These are phyloP conservation scores for Pseudofabraea citricarpa DNA, from an alignment of 2,329 filamentous ascomycete species.

Conservation along the genomic window DNA sequence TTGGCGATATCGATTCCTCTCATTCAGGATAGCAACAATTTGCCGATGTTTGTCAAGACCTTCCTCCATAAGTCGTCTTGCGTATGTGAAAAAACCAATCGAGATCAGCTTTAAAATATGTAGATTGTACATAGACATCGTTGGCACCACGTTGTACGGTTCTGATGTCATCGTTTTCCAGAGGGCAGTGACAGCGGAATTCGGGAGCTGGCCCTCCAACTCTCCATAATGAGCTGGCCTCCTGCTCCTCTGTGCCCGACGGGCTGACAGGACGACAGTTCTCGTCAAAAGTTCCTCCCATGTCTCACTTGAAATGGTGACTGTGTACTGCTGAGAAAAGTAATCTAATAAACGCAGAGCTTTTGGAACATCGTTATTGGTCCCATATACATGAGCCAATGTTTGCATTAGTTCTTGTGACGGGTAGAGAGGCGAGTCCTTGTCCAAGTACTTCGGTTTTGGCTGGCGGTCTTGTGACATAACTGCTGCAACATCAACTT, in stretches of 20 bases:
- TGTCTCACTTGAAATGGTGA: conserved; percentile 50
- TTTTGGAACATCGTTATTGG: conserved; percentile 55
- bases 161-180: conserved; percentile 23
- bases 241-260: neutral
- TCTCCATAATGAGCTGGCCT: neutral
- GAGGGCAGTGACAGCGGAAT: conserved; percentile 15
- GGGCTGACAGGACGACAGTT: conserved; percentile 51
- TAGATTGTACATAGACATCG: conserved; percentile 20
- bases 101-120: conserved; percentile 15
- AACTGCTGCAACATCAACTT: conserved; percentile 31
- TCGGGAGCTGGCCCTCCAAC: conserved; percentile 13
- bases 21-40: no score
- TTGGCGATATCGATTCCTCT: no score
- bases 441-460: conserved; percentile 33
- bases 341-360: conserved; percentile 58
- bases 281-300: conserved; percentile 68
- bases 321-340: conserved; percentile 52
- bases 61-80: conserved; percentile 12
- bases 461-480: conserved; percentile 19
- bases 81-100: conserved; percentile 11
- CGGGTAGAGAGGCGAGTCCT: conserved; percentile 52
- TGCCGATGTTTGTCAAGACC: conserved; percentile 8
- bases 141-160: conserved; percentile 24
- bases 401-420: conserved; percentile 54
- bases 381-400: conserved; percentile 65